A percentile compares a stretch with the other conserved stretches of the same genome.
phyloP scores from a whole-genome alignment of 2,329 filamentous ascomycete genomes.

The Penicillium sclerotiorum region DNA sequence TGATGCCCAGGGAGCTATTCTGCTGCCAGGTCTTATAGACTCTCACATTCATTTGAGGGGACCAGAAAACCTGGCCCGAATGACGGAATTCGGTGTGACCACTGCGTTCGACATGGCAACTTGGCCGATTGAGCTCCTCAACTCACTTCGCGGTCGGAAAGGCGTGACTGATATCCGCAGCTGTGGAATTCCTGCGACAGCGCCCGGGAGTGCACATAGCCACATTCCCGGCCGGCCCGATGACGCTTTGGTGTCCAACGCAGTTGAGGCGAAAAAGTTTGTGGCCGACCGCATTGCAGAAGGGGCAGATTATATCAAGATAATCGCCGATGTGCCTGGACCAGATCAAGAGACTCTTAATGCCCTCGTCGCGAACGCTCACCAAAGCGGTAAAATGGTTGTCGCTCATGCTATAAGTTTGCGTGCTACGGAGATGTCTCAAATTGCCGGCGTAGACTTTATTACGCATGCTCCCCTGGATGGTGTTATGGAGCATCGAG shows the following conservation, averaged over 20 bases:
- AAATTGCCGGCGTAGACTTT: conserved; percentile 11
- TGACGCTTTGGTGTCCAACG: conserved; percentile 3
- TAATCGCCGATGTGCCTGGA: conserved; percentile 21
- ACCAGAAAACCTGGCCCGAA: background rate
- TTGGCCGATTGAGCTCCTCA: background rate
- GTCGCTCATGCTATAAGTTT: background rate
- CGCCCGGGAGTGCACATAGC: conserved; percentile 9
- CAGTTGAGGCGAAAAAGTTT: conserved; percentile 3
- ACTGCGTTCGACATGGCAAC: background rate
- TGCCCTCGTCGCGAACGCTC: conserved; percentile 15
- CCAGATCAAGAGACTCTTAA: conserved; percentile 17
- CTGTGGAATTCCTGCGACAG: conserved; percentile 5
- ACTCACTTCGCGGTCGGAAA: background rate
- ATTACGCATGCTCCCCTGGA: conserved; percentile 21
- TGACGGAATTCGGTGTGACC: background rate
- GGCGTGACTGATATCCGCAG: conserved; percentile 5
- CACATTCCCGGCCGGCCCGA: conserved; percentile 4
- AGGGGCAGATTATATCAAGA: conserved; percentile 23
- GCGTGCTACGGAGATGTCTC: conserved; percentile 11
- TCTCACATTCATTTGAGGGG: conserved; percentile 1
- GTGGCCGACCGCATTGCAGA: conserved; percentile 16
- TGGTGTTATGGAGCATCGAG: conserved; percentile 3
- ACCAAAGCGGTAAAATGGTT: conserved; percentile 12
- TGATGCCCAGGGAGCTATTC: background rate
- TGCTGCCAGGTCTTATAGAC: conserved; percentile 8